Evolutionary conservation across 2,329 filamentous ascomycete genomes (phyloP).

Genomic region (Ceratocystiopsis minuta): DNA sequence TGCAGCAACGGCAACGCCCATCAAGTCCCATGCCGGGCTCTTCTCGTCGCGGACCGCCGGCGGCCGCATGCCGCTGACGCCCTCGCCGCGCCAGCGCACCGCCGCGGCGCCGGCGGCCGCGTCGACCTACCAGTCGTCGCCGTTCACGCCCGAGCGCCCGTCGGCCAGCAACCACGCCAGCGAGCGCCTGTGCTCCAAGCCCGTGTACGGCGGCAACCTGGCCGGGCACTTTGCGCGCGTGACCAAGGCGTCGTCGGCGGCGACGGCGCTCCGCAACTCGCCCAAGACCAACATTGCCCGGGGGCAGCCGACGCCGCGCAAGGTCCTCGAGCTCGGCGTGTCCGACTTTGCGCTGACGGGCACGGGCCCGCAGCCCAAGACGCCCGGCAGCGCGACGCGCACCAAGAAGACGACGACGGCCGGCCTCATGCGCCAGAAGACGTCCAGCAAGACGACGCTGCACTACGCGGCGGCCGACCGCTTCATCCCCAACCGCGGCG

Average conservation of each 20-base stretch:
- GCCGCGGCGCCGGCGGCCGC: constrained; percentile 28
- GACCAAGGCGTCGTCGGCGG: constrained; percentile 42
- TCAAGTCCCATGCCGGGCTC: constrained; percentile 86
- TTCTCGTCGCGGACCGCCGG: constrained; percentile 87
- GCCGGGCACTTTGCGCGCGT: constrained; percentile 61
- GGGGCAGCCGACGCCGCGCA: constrained; percentile 56
- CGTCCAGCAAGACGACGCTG: constrained; percentile 52
- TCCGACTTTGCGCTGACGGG: constrained; percentile 86
- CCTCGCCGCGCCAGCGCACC: constrained; percentile 56
- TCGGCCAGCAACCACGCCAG: constrained; percentile 33
- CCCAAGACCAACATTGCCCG: constrained; percentile 93
- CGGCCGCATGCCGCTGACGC: constrained; percentile 85
- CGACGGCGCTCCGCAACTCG: constrained; percentile 51
- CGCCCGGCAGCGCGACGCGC: constrained; percentile 28
- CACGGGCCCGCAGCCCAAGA: constrained; percentile 47
- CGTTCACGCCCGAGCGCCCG: constrained; percentile 54
- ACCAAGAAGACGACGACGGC: constrained; percentile 38
- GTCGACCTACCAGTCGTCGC: constrained; percentile 45
- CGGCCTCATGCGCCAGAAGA: constrained; percentile 30
- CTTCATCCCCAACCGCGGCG: constrained; percentile 86
- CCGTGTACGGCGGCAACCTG: constrained; percentile 65
- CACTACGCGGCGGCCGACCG: constrained; percentile 70
- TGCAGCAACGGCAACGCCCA: constrained; percentile 54
- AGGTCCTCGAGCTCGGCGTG: constrained; percentile 69
- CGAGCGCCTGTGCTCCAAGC: constrained; percentile 39